Evolutionary conservation across 148 eudicot species (phyloP).

Genomic region (Fagopyrum esculentum): DNA sequence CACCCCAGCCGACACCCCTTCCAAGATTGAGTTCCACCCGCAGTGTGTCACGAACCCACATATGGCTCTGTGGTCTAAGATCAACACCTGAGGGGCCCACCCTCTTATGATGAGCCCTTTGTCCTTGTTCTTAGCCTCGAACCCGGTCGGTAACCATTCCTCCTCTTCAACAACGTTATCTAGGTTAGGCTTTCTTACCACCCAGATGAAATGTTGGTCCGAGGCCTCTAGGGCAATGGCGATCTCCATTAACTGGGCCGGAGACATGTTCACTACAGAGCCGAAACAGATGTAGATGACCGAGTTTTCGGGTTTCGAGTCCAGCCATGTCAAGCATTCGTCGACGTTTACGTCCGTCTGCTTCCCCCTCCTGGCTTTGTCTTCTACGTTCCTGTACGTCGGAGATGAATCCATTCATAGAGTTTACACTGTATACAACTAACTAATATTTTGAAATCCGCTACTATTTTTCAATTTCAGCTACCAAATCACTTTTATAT

Average conservation of each 20-base stretch:
- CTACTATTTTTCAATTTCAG: too few species aligned
- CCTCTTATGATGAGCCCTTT: slow-evolving; percentile 20
- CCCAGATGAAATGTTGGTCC: slow-evolving; percentile 29
- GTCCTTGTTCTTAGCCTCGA: slow-evolving; percentile 14
- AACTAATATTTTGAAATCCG: too few species aligned
- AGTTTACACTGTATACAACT: too few species aligned
- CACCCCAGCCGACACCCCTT: slow-evolving; percentile 18
- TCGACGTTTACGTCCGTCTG: slow-evolving; percentile 17
- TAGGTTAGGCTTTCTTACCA: slow-evolving; percentile 7
- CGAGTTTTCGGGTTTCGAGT: slow-evolving; percentile 18
- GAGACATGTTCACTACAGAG: slow-evolving; percentile 13
- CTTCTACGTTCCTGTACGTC: slow-evolving; percentile 13
- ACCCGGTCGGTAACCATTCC: slow-evolving; percentile 15
- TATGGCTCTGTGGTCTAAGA: slow-evolving; percentile 15
- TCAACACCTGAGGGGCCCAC: slow-evolving; percentile 22
- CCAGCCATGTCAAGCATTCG: slow-evolving; percentile 28
- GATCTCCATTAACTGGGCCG: slow-evolving; percentile 22
- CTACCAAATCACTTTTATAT: too few species aligned
- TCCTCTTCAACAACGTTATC: neutral
- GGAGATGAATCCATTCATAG: too few species aligned
- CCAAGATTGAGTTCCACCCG: slow-evolving; percentile 19
- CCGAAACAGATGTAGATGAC: slow-evolving; percentile 33
- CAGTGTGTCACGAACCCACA: slow-evolving; percentile 25
- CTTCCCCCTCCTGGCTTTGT: slow-evolving; percentile 21
- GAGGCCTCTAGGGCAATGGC: slow-evolving; percentile 27